A percentile compares a stretch with the other conserved stretches of the same genome.
phyloP scores from a whole-genome alignment of 2,329 filamentous ascomycete genomes.

The Thermothelomyces thermophilus region DNA sequence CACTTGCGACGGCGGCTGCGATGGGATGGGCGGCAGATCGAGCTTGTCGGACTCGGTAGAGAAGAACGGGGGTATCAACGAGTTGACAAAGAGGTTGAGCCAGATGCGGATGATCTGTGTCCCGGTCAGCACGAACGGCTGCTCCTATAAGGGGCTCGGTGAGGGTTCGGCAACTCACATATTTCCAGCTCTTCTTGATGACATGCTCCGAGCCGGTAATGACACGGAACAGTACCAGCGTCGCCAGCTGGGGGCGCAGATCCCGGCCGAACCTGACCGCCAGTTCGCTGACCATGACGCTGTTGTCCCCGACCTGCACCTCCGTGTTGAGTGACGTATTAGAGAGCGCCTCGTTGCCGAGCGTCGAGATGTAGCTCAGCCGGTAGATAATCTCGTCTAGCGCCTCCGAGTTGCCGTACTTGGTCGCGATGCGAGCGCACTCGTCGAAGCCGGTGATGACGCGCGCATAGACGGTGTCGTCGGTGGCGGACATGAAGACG shows the following conservation, averaged over 20 bases:
- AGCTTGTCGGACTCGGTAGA: constrained; percentile 55
- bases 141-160: constrained; percentile 23
- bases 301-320: constrained; percentile 84
- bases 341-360: constrained; percentile 67
- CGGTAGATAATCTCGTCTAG: constrained; percentile 91
- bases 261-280: constrained; percentile 93
- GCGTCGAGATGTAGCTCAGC: constrained; percentile 80
- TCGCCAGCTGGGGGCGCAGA: constrained; percentile 87
- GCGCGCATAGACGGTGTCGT: constrained; percentile 88
- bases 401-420: constrained; percentile 74
- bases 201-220: constrained; percentile 76
- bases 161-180: constrained; percentile 47
- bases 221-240: constrained; percentile 89
- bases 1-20: constrained; percentile 86
- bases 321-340: constrained; percentile 92
- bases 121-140: constrained; percentile 28
- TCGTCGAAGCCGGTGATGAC: constrained; percentile 95
- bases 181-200: constrained; percentile 70
- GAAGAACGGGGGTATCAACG: constrained; percentile 78
- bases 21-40: constrained; percentile 71
- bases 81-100: constrained; percentile 94
- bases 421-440: constrained; percentile 85
- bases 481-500: constrained; percentile 97
- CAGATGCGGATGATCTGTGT: constrained; percentile 81
- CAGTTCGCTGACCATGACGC: constrained; percentile 97